These are phyloP conservation scores for Nakaseomyces uthaithaninus DNA, from an alignment of 1,139 yeast genomes.

Conservation along the genomic window DNA sequence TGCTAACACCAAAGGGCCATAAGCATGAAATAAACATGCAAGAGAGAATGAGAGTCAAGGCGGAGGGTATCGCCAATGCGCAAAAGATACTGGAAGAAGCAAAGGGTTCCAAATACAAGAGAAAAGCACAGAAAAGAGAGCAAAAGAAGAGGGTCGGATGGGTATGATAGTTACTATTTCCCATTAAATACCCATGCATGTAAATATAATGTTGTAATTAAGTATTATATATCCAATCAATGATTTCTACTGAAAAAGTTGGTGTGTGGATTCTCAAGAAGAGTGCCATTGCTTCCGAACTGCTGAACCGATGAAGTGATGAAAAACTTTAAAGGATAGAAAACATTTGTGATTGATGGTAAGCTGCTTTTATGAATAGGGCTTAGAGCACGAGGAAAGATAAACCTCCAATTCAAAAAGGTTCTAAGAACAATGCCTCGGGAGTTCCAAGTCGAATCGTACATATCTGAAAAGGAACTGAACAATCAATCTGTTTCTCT, in stretches of 20 bases:
- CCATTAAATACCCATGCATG: background rate
- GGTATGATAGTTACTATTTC: background rate
- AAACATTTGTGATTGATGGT: too few species aligned
- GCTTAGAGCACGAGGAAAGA: background rate
- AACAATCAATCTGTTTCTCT: conserved; percentile 32
- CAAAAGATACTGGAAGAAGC: conserved; percentile 62
- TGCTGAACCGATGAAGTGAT: too few species aligned
- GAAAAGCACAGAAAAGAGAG: conserved; percentile 47
- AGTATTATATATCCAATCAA: conserved; percentile 1
- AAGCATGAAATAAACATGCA: conserved; percentile 69
- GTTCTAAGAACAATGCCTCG: conserved; percentile 17
- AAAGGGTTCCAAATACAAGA: conserved; percentile 54
- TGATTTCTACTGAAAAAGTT: too few species aligned
- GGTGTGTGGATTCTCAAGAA: too few species aligned
- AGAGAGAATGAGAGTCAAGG: conserved; percentile 51
- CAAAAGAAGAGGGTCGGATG: conserved; percentile 23
- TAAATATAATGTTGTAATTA: conserved; percentile 3
- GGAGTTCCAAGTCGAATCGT: conserved; percentile 28
- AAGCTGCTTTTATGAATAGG: too few species aligned
- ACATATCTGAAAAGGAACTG: conserved; percentile 25
- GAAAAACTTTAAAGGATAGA: too few species aligned
- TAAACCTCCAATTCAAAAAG: background rate
- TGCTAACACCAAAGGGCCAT: conserved; percentile 67
- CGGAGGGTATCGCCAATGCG: conserved; percentile 61
- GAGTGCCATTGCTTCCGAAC: too few species aligned